Conservation (phyloP, 2,329 filamentous ascomycete genomes). For the Aspergillus fischeri region DNA sequence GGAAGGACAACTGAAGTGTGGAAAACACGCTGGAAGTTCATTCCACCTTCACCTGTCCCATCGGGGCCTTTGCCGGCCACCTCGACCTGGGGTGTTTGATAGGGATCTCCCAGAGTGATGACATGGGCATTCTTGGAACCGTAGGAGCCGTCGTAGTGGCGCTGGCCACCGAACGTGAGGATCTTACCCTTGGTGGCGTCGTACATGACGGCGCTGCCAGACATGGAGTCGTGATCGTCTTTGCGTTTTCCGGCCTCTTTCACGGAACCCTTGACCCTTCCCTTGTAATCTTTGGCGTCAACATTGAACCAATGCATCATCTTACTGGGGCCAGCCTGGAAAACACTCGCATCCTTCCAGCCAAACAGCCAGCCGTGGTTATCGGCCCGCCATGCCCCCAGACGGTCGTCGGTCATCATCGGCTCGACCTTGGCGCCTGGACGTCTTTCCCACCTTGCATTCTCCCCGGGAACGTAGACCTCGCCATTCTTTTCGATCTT, state of each 20-base stretch:
- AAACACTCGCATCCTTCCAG: constrained; percentile 22
- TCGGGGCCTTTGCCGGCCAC: constrained; percentile 6
- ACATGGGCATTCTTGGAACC: constrained; percentile 47
- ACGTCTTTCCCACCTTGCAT: constrained; percentile 45
- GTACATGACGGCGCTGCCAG: constrained; percentile 14
- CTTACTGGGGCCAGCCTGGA: constrained; percentile 54
- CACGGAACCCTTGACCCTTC: background rate
- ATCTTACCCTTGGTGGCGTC: constrained; percentile 37
- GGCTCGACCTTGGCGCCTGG: constrained; percentile 42
- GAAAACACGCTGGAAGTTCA: constrained; percentile 41
- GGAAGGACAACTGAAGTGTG: constrained; percentile 49
- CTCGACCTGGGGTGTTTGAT: constrained; percentile 4
- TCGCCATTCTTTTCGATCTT: constrained; percentile 54
- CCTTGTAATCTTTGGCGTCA: constrained; percentile 19
- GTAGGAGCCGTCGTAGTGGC: constrained; percentile 22
- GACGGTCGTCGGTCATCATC: constrained; percentile 49
- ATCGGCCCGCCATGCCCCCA: constrained; percentile 45
- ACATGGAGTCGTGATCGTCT: constrained; percentile 18
- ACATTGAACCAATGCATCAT: constrained; percentile 57
- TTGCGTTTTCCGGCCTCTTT: constrained; percentile 42
- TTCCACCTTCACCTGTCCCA: constrained; percentile 44
- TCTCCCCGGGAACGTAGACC: constrained; percentile 44
- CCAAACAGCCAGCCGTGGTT: constrained; percentile 16
- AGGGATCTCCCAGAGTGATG: constrained; percentile 43
- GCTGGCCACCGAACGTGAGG: constrained; percentile 8